These are phyloP conservation scores for Basidiobolus meristosporus DNA, from an alignment of 371 early-diverging fungal species.

Conservation along the genomic window DNA sequence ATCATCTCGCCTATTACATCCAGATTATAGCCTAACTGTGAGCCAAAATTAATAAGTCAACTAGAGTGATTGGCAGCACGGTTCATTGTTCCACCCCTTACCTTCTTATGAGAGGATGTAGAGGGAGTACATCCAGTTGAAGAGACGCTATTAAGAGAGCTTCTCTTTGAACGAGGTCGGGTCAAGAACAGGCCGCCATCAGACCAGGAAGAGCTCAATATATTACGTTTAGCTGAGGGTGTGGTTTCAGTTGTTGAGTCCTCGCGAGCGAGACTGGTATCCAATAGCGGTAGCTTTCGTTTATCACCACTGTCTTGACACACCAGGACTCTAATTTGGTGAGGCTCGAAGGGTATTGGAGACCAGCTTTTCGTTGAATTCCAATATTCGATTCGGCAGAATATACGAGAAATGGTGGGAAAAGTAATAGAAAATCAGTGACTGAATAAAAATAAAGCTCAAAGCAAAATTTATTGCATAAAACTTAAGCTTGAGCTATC, in stretches of 20 bases:
- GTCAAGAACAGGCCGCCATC: background rate
- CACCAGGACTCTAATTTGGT: slow-evolving; percentile 15
- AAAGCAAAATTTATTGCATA: too few relatives aligned
- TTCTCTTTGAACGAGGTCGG: background rate
- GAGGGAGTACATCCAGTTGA: background rate
- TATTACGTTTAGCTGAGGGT: slow-evolving; percentile 6
- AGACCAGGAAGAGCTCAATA: background rate
- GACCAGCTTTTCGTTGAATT: slow-evolving; percentile 9
- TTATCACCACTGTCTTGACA: slow-evolving; percentile 16
- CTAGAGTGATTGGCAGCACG: slow-evolving; percentile 3
- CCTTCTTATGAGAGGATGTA: background rate
- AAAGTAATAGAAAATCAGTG: too few relatives aligned
- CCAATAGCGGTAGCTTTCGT: slow-evolving; percentile 15
- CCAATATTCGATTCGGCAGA: too few relatives aligned
- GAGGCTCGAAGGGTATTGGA: slow-evolving; percentile 11
- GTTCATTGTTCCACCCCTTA: background rate
- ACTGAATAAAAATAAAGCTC: too few relatives aligned
- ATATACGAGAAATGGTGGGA: too few relatives aligned
- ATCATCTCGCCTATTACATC: slow-evolving; percentile 36
- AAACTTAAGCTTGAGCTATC: too few relatives aligned
- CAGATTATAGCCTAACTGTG: slow-evolving; percentile 16
- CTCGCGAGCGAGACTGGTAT: slow-evolving; percentile 1
- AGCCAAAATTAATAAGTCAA: slow-evolving; percentile 3
- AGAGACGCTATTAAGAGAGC: background rate
- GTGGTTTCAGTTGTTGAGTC: background rate